Conservation (phyloP, 768 basidiomycete species). For the Wakefieldia striispora region DNA sequence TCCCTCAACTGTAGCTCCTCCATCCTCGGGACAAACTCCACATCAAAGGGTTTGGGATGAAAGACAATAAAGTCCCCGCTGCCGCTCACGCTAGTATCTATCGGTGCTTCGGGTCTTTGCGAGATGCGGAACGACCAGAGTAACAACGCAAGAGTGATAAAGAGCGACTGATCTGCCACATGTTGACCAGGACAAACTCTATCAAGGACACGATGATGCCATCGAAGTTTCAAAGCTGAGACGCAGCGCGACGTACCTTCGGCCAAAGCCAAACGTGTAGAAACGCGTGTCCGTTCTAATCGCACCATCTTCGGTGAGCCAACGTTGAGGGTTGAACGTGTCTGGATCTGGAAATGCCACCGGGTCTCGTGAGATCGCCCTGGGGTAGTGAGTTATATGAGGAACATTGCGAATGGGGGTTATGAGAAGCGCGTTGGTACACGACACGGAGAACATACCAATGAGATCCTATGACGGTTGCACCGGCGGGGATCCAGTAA, state of each 20-base stretch:
- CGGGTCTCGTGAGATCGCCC: conserved; percentile 14
- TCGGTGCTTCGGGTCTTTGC: conserved; percentile 34
- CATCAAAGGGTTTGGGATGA: conserved; percentile 56
- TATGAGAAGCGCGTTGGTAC: no score
- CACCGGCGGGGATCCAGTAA: conserved; percentile 9
- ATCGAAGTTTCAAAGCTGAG: no score
- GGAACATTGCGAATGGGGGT: no score
- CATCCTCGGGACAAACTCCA: conserved; percentile 48
- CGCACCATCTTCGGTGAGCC: no score
- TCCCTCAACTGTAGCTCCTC: conserved; percentile 12
- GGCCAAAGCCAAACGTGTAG: conserved; percentile 1
- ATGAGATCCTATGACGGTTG: conserved; percentile 11
- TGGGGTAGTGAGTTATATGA: neutral
- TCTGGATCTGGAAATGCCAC: conserved; percentile 14
- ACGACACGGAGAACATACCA: conserved; percentile 4
- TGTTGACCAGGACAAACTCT: conserved; percentile 40
- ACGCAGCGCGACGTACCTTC: neutral
- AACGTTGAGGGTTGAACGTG: conserved; percentile 4
- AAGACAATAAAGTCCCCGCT: conserved; percentile 57
- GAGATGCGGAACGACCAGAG: conserved; percentile 61
- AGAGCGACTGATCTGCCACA: conserved; percentile 45
- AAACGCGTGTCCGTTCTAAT: conserved; percentile 1
- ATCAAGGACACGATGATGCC: no score
- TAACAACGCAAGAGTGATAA: conserved; percentile 57
- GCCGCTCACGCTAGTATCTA: neutral